Evolutionary conservation across 345 rosid genomes (phyloP), one percentile per base, ranked within the genome.

Genomic region (Lumnitzera littorea): DNA sequence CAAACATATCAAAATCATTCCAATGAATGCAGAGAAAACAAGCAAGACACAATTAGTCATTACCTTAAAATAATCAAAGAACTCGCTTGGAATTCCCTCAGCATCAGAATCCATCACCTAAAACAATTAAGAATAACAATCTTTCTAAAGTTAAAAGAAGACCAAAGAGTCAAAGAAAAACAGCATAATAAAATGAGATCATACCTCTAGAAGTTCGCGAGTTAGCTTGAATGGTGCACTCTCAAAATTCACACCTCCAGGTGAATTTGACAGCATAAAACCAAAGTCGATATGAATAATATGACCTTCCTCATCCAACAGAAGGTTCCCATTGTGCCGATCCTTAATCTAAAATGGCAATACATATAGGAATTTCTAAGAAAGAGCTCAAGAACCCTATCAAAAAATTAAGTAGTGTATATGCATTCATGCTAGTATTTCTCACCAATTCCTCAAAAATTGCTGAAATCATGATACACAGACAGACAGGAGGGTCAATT

Each of bases 21-120:
- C 8, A 56, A 56, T 20, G 9, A 51, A 16, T 51, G 24, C 46
- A 36, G 54, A 23, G 46, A 51, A 47, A 51, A 17, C 15, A 8
- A 57, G 36, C 60, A 55, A 23, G 15, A 50, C 55, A 36, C 64
- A 61, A 31, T n/a, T 52, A 55, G 57, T 60, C 36, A 51, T 59
- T 84, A 95, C 97, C 85, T 95, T 95, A 66, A 91, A 95, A 79
- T 95, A 95, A 80, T 95, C 97, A 70, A 95, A 95, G 81, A 90
- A 91, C 81, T 95, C 99, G 72, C 99, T 95, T 51, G 99, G 99
- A 74, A 88, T 72, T 75, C 99, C 99, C 73, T 95, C 97, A 9
- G 97, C 99, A 76, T 95, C 99, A 73, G 99, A 95, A 73, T 95
- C 99, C 99, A 95, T 95, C 63, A 95, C 97, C 99, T 95, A 67